A percentile compares a stretch with the other conserved stretches of the same genome.
phyloP scores from a whole-genome alignment of 228 moss, liverwort and hornwort species.

The Sphagnum fallax region DNA sequence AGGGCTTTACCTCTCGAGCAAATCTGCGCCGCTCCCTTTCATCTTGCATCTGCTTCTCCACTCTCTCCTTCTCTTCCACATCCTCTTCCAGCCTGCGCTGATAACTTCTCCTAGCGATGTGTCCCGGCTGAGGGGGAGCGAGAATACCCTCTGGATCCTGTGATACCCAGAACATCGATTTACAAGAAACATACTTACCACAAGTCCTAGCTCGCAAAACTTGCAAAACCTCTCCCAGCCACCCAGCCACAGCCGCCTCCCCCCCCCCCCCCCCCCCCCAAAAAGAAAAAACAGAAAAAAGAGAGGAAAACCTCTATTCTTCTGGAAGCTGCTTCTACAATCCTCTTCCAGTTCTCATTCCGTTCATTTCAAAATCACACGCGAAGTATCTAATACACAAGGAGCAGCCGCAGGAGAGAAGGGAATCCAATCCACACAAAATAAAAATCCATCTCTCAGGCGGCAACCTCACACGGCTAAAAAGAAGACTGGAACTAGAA shows the following conservation, averaged over 20 bases:
- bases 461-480: not conserved
- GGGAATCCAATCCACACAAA: not conserved
- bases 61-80: conserved; percentile 37
- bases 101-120: conserved; percentile 57
- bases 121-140: conserved; percentile 64
- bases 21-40: conserved; percentile 66
- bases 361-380: too few relatives aligned
- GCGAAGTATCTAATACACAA: too few relatives aligned
- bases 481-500: not conserved
- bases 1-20: conserved; percentile 55
- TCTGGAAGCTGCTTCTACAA: not conserved
- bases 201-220: not conserved
- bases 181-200: not conserved
- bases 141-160: conserved; percentile 95
- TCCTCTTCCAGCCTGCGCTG: conserved; percentile 53
- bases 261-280: too few relatives aligned
- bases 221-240: not conserved
- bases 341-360: not conserved
- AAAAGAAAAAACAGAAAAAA: not conserved
- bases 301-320: not conserved
- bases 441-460: not conserved
- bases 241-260: too few relatives aligned
- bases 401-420: too few relatives aligned
- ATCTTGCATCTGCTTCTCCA: conserved; percentile 49
- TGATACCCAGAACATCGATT: not conserved